These are phyloP conservation scores for Zasmidium citrigriseum DNA, from an alignment of 2,329 filamentous ascomycete species.

Conservation along the genomic window DNA sequence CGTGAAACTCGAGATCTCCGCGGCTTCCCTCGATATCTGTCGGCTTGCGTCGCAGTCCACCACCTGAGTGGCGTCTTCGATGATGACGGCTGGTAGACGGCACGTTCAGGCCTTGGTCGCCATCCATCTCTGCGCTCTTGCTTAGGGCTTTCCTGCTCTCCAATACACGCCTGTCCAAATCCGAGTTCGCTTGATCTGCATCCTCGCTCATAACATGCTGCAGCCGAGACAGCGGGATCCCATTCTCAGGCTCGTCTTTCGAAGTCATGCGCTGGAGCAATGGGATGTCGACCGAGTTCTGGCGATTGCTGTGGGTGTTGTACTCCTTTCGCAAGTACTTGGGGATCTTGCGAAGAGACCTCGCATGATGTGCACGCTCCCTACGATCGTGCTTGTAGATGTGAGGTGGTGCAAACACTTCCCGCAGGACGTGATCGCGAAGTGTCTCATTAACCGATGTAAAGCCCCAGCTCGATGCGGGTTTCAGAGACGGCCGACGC, in stretches of 20 bases:
- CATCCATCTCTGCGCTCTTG: conserved; percentile 32
- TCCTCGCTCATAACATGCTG: conserved; percentile 42
- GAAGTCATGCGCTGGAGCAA: conserved; percentile 9
- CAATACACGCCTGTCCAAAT: conserved; percentile 24
- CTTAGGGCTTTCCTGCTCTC: conserved; percentile 25
- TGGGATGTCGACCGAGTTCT: conserved; percentile 19
- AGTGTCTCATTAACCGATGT: conserved; percentile 87
- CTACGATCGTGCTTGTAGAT: conserved; percentile 77
- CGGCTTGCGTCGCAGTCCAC: conserved; percentile 72
- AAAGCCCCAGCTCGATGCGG: conserved; percentile 73
- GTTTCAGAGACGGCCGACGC: conserved; percentile 46
- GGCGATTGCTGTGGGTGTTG: conserved; percentile 28
- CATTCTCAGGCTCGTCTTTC: neutral
- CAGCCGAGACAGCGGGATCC: conserved; percentile 30
- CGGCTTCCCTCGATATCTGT: conserved; percentile 66
- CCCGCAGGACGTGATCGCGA: conserved; percentile 87
- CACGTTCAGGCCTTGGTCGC: conserved; percentile 14
- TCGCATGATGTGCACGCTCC: conserved; percentile 65
- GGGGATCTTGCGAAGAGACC: conserved; percentile 50
- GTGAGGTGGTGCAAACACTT: conserved; percentile 79
- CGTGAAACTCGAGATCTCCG: conserved; percentile 85
- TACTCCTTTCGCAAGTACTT: conserved; percentile 33
- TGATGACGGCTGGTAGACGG: conserved; percentile 25
- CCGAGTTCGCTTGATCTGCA: conserved; percentile 25
- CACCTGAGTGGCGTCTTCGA: conserved; percentile 79